phyloP scores from a whole-genome alignment of 2,329 filamentous ascomycete genomes.

The Colletotrichum cordylinicola region DNA sequence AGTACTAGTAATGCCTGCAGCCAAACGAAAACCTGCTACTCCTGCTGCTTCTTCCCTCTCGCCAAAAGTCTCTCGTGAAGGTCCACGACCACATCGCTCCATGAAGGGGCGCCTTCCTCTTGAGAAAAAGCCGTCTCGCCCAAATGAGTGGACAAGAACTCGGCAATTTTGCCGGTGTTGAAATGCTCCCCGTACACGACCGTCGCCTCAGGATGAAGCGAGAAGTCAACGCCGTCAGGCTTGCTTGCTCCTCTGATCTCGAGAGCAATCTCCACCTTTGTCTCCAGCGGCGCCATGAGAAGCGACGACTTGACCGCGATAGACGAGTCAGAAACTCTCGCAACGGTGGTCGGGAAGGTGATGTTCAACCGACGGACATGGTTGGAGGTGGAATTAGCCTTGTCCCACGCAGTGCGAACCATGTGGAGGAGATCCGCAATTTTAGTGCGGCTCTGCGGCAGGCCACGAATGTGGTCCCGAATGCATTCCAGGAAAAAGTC shows the following conservation, averaged over 20 bases:
- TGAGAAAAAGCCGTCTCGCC: conserved; percentile 34
- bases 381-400: conserved; percentile 62
- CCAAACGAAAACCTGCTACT: not conserved
- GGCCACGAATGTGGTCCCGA: conserved; percentile 67
- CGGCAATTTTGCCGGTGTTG: conserved; percentile 76
- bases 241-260: conserved; percentile 54
- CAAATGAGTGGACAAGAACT: conserved; percentile 68
- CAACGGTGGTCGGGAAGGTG: conserved; percentile 69
- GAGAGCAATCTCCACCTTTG: conserved; percentile 70
- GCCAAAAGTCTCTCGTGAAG: conserved; percentile 61
- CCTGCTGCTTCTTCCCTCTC: conserved; percentile 55
- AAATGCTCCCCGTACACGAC: conserved; percentile 82
- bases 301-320: conserved; percentile 67
- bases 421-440: conserved; percentile 63
- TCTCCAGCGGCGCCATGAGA: conserved; percentile 68
- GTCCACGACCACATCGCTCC: conserved; percentile 62
- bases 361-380: conserved; percentile 67
- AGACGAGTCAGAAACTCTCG: conserved; percentile 68
- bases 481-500: conserved; percentile 80
- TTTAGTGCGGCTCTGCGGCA: conserved; percentile 63
- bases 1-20: not conserved
- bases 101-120: conserved; percentile 41
- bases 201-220: conserved; percentile 58
- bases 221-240: conserved; percentile 58
- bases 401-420: conserved; percentile 71